Base-by-base conservation (phyloP, 78 protist genomes). In the slime mould (Dictyostelium discoideum) region DNA sequence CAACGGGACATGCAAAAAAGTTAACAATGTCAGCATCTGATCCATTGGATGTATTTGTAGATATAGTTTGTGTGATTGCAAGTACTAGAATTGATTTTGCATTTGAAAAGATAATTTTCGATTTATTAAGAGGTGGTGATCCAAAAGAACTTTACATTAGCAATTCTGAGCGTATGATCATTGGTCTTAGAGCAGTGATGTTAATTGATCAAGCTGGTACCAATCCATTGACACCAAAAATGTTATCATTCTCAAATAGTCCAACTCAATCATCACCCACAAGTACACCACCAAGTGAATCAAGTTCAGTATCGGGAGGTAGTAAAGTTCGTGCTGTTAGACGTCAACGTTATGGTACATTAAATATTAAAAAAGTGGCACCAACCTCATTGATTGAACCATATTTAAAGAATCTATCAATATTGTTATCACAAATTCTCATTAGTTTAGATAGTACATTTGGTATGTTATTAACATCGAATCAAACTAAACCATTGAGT, bases 61-160 rank as follows among this genome's bases (percentile, higher is more conserved):
- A 90, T 82, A 90, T 90, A 32, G 76, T 90, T 10, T 90, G 95
- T 73, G 95, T 90, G 29, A 90, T 90, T 73, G 95, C 89, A 22
- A 82, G 67, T 39, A 29, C 37, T 11, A 40, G 95, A 37, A 42
- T 90, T 5, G 95, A 90, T 85, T 90, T 90, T 72, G 72, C 95
- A 11, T 90, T 90, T 82, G 95, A 90, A 72, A 90, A 90, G 88
- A 90, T 90, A 22, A 90, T 90, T n/a, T 90, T 90, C 37, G 95
- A 90, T 37, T 7, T 90, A 3, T n/a, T 90, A 3, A 42, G 95
- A 48, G 95, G 95, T 54, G 95, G 95, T 22, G 95, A 90, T 10
- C 95, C 87, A 39, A 90, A 90, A 14, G 95, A 90, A 16, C 29
- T 81, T 3, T 90, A 90, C 40, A 82, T 90, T n/a, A 54, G 80